These are phyloP conservation scores for Discostella pseudostelligera DNA, from an alignment of 108 stramenopile species.

Conservation along the genomic window DNA sequence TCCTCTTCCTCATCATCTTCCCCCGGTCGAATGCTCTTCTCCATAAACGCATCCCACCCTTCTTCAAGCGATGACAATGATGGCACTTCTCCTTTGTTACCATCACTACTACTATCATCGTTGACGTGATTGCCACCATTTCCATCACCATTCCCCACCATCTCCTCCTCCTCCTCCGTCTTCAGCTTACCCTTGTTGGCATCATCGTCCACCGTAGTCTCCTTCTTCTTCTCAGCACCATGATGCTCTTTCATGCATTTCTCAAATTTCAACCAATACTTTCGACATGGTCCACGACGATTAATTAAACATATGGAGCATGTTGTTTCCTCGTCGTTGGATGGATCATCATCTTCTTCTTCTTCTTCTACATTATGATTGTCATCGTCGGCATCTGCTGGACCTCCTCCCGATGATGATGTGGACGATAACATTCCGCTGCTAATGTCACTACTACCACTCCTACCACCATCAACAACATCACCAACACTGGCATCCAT, in stretches of 20 bases:
- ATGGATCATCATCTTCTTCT: conserved; percentile 67
- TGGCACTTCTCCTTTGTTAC: background rate
- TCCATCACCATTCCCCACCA: background rate
- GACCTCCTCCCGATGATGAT: background rate
- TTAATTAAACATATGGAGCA: conserved; percentile 85
- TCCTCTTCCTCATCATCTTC: conserved; percentile 44
- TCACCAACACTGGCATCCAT: conserved; percentile 35
- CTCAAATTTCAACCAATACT: conserved; percentile 81
- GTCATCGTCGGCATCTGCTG: conserved; percentile 21
- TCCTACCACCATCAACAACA: no score
- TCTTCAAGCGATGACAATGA: conserved; percentile 11
- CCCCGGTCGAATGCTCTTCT: conserved; percentile 41
- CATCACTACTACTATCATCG: background rate
- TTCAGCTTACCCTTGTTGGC: background rate
- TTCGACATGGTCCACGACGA: conserved; percentile 85
- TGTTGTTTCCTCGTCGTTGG: conserved; percentile 76
- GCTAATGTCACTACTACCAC: no score
- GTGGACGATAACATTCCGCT: background rate
- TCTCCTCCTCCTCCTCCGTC: background rate
- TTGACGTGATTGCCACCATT: background rate
- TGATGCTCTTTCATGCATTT: conserved; percentile 80
- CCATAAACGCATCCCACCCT: conserved; percentile 52
- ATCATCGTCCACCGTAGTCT: background rate
- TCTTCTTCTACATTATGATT: conserved; percentile 20
- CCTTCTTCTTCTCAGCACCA: conserved; percentile 32